Conservation (phyloP, 73 alveolate genomes). For the Paramecium sonneborni region DNA sequence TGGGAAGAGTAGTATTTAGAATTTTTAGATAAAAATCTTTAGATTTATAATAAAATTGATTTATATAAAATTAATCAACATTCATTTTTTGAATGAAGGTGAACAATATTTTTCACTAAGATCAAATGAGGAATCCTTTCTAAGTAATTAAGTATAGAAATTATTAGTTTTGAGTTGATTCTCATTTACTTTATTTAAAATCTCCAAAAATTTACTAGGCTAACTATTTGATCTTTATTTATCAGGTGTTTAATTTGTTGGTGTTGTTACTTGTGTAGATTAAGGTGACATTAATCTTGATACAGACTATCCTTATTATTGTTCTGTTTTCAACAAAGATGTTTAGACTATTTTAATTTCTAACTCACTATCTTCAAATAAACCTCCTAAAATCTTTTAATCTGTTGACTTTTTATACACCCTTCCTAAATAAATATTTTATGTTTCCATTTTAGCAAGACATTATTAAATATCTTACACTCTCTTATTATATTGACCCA, state of each 20-base stretch:
- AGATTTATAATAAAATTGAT: too few relatives aligned
- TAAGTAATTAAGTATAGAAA: neutral
- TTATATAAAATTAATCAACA: neutral
- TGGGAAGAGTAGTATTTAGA: too few relatives aligned
- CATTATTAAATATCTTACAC: neutral
- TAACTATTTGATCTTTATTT: constrained; percentile 45
- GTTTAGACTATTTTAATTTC: constrained; percentile 35
- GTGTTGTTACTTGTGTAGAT: constrained; percentile 41
- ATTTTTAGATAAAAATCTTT: too few relatives aligned
- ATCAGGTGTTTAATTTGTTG: constrained; percentile 46
- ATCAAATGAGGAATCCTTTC: constrained; percentile 9
- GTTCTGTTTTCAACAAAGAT: neutral
- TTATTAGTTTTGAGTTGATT: neutral
- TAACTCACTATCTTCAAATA: constrained; percentile 28
- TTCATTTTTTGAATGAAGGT: constrained; percentile 38
- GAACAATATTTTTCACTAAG: constrained; percentile 47
- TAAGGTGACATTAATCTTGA: constrained; percentile 17
- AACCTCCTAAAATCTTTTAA: constrained; percentile 10
- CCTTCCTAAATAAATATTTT: neutral
- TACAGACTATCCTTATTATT: neutral
- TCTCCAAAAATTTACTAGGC: constrained; percentile 29
- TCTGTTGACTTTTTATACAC: constrained; percentile 17
- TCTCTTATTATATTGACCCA: constrained; percentile 45
- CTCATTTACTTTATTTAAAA: constrained; percentile 48
- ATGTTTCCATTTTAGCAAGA: neutral